These are phyloP conservation scores for Aquilaria yunnanensis DNA, from an alignment of 345 rosid species.

Conservation along the genomic window DNA sequence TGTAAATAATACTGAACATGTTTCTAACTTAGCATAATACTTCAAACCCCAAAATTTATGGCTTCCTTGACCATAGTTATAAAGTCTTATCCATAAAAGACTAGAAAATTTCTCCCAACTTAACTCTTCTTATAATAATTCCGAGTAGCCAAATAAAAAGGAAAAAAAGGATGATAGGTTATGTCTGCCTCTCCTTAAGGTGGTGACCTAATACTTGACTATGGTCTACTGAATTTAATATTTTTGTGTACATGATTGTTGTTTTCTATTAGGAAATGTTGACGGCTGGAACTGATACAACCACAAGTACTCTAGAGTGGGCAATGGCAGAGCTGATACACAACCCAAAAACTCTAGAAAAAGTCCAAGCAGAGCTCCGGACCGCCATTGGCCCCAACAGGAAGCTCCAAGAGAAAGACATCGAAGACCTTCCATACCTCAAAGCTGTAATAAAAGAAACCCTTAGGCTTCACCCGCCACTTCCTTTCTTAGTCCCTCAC, in stretches of 20 bases:
- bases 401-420: constrained; percentile 50
- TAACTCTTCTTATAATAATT: no score
- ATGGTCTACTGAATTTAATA: no score
- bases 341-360: constrained; percentile 35
- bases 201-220: no score
- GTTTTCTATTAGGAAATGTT: constrained; percentile 55
- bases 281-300: constrained; percentile 80
- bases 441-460: constrained; percentile 72
- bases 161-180: no score
- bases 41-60: no score
- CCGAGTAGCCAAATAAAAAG: no score
- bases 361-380: constrained; percentile 55
- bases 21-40: no score
- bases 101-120: no score
- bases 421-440: constrained; percentile 54
- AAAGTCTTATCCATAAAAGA: no score
- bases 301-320: constrained; percentile 87
- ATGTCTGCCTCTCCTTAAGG: no score
- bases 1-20: no score
- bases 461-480: constrained; percentile 71
- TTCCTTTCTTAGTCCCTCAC: constrained; percentile 79
- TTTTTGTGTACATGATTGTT: background rate
- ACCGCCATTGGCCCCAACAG: constrained; percentile 20
- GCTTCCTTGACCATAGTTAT: no score
- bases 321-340: constrained; percentile 76